Base-by-base conservation (phyloP, 495 filamentous ascomycete genomes). In the Penicillium pulvis region DNA sequence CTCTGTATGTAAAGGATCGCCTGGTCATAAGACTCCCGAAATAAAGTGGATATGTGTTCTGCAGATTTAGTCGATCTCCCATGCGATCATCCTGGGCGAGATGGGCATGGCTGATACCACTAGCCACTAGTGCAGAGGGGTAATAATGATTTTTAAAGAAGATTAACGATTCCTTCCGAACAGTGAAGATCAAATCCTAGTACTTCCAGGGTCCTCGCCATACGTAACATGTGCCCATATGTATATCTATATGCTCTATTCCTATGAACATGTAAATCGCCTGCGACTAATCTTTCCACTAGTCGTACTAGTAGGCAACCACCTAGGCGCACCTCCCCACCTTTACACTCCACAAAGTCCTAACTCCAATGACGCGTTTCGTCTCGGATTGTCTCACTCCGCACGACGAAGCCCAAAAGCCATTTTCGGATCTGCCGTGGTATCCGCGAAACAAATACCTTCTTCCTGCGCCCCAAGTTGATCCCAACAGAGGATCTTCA, bases 361-460 rank as follows among this genome's bases (percentile, higher is more conserved):
- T 28, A 47, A n/a, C 24, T 28, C 26, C 36, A 51, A 60, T 46
- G 57, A 67, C 36, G 55, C 51, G 24, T 46, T 43, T 43, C 17
- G 58, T 52, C 28, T 44, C 43, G 54, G n/a, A 31, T 30, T 57
- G 55, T 51, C 55, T 57, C 47, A 50, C 55, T 51, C 35, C 36
- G 16, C 47, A 30, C 55, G 33, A 23, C 51, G 35, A 53, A 76
- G 45, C 14, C 63, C 68, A 70, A 80, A 80, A 20, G 75, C 72
- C 71, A 79, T 74, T 56, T 69, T 68, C 14, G 78, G 74, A 24
- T 75, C 71, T 47, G 58, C 65, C 54, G 61, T 67, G 17, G 77
- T 80, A 69, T 83, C 81, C 28, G 75, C 79, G 59, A 83, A 76
- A 63, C 73, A 76, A 47, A 83, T 71, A 14, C 76, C 74, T 57